Evolutionary conservation across 192 early-diverging fungal species (phyloP).

Genomic region (Coemansia sp.): DNA sequence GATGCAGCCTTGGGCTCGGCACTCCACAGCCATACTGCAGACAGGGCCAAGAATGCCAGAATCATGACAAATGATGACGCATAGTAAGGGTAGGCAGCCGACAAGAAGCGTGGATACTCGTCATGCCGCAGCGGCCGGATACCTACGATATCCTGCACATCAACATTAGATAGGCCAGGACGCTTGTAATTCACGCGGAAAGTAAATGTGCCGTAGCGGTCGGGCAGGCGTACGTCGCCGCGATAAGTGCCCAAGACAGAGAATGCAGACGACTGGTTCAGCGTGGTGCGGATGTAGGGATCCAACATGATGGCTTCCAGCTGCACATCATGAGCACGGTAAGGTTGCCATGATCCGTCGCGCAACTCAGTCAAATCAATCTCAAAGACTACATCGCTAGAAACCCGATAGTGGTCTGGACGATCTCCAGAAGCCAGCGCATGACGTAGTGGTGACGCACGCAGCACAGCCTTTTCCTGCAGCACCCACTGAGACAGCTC

Average conservation of each 20-base stretch:
- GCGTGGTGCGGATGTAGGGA: slow-evolving; percentile 83
- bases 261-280: slow-evolving; percentile 40
- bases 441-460: slow-evolving; percentile 56
- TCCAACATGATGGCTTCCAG: slow-evolving; percentile 96
- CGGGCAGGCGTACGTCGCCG: slow-evolving; percentile 72
- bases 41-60: slow-evolving; percentile 81
- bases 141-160: slow-evolving; percentile 70
- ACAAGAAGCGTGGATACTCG: slow-evolving; percentile 91
- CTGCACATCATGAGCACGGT: slow-evolving; percentile 68
- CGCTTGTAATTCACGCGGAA: slow-evolving; percentile 93
- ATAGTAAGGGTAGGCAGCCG: slow-evolving; percentile 95
- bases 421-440: slow-evolving; percentile 63
- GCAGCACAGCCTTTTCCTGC: slow-evolving; percentile 85
- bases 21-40: slow-evolving; percentile 71
- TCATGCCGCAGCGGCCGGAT: slow-evolving; percentile 93
- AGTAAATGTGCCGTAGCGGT: slow-evolving; percentile 96
- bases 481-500: slow-evolving; percentile 87
- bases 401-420: slow-evolving; percentile 83
- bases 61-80: slow-evolving; percentile 77
- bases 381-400: slow-evolving; percentile 86
- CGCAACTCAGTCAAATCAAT: slow-evolving; percentile 78
- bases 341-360: slow-evolving; percentile 81
- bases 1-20: slow-evolving; percentile 13
- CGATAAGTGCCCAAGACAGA: slow-evolving; percentile 34
- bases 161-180: slow-evolving; percentile 74